phyloP scores from a whole-genome alignment of 139 green algal species.

The Pseudopediastrum boryanum region DNA sequence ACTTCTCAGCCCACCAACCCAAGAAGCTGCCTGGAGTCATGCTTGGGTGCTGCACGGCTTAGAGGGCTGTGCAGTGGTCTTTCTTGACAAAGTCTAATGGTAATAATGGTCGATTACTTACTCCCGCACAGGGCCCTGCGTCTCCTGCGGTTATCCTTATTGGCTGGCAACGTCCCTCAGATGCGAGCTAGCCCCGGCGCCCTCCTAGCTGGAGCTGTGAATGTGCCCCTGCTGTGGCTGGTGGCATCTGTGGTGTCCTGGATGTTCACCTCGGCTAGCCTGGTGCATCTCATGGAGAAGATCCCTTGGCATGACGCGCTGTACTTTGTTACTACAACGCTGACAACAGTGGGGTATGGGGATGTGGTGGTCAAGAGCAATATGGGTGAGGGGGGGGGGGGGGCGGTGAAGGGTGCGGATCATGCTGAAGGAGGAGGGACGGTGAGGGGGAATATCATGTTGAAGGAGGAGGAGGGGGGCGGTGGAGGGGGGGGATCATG shows the following conservation, averaged over 20 bases:
- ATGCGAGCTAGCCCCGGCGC: slow-evolving; percentile 54
- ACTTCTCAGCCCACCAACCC: no score
- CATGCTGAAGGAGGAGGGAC: background rate
- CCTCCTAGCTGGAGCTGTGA: slow-evolving; percentile 61
- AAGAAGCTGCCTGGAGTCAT: no score
- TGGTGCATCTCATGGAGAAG: slow-evolving; percentile 66
- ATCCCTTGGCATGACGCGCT: slow-evolving; percentile 82
- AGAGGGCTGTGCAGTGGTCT: no score
- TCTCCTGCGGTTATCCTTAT: slow-evolving; percentile 72
- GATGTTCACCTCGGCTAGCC: slow-evolving; percentile 34
- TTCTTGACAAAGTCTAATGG: no score
- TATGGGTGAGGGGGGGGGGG: slow-evolving; percentile 31
- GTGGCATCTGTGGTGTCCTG: slow-evolving; percentile 53
- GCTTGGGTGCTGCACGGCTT: no score
- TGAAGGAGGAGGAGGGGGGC: no score
- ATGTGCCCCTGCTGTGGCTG: slow-evolving; percentile 76
- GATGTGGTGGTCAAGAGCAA: slow-evolving; percentile 69
- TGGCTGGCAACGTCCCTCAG: slow-evolving; percentile 65
- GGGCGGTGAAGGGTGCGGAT: background rate
- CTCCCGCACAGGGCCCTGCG: slow-evolving; percentile 59
- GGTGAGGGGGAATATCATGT: no score
- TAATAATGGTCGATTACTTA: background rate
- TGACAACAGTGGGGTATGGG: slow-evolving; percentile 79
- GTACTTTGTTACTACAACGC: slow-evolving; percentile 80
- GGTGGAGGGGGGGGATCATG: no score